Evolutionary conservation across 1,284 basidiomycete genomes (phyloP).

Genomic region (Rhodotorula sp.): DNA sequence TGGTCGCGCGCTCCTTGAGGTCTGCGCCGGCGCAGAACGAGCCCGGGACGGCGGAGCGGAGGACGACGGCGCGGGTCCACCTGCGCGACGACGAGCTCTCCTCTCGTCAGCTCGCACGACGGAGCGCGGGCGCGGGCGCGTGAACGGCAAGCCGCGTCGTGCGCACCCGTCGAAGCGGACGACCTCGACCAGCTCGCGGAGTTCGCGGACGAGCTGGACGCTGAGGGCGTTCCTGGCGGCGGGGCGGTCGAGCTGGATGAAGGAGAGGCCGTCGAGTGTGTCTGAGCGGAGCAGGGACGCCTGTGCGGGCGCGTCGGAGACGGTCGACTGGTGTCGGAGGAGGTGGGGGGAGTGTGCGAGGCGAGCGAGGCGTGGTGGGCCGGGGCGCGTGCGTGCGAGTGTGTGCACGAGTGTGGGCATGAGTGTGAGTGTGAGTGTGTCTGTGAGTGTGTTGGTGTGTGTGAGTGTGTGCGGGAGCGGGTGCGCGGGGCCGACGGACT

Average conservation of each 20-base stretch:
- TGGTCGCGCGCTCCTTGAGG: slow-evolving; percentile 75
- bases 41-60: slow-evolving; percentile 69
- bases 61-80: slow-evolving; percentile 71
- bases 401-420: no score
- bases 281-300: slow-evolving; percentile 17
- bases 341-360: not conserved
- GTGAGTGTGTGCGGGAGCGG: not conserved
- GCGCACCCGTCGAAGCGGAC: slow-evolving; percentile 55
- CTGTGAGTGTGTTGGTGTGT: not conserved
- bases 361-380: not conserved
- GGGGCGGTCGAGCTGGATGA: slow-evolving; percentile 26
- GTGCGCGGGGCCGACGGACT: not conserved
- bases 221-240: slow-evolving; percentile 81
- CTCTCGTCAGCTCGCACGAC: not conserved
- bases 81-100: not conserved
- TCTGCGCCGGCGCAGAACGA: slow-evolving; percentile 93
- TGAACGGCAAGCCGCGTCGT: not conserved
- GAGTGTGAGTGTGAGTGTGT: not conserved
- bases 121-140: not conserved
- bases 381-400: not conserved
- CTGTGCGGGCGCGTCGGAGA: not conserved
- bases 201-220: slow-evolving; percentile 62
- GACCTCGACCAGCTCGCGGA: slow-evolving; percentile 42
- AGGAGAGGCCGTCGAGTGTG: slow-evolving; percentile 14
- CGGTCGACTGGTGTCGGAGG: not conserved